These are phyloP conservation scores for Botryotinia convoluta DNA, from an alignment of 2,329 filamentous ascomycete species.

Conservation along the genomic window DNA sequence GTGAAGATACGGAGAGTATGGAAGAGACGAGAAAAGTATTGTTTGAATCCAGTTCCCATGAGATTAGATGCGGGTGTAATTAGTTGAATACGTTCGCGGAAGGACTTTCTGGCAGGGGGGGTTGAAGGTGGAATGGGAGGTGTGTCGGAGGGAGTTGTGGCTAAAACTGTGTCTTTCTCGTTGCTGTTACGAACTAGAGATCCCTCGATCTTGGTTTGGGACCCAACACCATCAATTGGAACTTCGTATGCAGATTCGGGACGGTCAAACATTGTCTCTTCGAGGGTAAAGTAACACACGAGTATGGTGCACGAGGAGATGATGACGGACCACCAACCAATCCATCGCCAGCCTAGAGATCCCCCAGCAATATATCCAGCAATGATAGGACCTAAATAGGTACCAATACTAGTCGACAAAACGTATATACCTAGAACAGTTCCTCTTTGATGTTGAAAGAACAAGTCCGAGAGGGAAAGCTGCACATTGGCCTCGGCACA, in stretches of 20 bases:
- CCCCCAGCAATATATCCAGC: slow-evolving; percentile 50
- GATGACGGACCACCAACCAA: slow-evolving; percentile 51
- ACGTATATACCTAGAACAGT: slow-evolving; percentile 54
- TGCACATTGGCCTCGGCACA: slow-evolving; percentile 56
- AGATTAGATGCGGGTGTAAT: slow-evolving; percentile 56
- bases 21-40: slow-evolving; percentile 52
- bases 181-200: background rate
- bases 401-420: slow-evolving; percentile 54
- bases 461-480: slow-evolving; percentile 55
- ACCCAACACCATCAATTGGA: slow-evolving; percentile 29
- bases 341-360: slow-evolving; percentile 54
- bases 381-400: slow-evolving; percentile 53
- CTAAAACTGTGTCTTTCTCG: slow-evolving; percentile 23
- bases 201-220: background rate
- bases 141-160: slow-evolving; percentile 19
- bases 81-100: slow-evolving; percentile 53
- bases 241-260: slow-evolving; percentile 39
- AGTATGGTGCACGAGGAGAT: slow-evolving; percentile 48
- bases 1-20: slow-evolving; percentile 56
- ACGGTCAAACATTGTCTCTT: slow-evolving; percentile 52
- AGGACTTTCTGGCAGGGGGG: slow-evolving; percentile 43
- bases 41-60: slow-evolving; percentile 51
- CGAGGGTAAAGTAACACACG: slow-evolving; percentile 50
- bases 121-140: slow-evolving; percentile 12
- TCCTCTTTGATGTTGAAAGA: slow-evolving; percentile 56